Evolutionary conservation across 352 stramenopile genomes (phyloP), one percentile per base, ranked within the genome.

Genomic region (Pythium folliculosum): DNA sequence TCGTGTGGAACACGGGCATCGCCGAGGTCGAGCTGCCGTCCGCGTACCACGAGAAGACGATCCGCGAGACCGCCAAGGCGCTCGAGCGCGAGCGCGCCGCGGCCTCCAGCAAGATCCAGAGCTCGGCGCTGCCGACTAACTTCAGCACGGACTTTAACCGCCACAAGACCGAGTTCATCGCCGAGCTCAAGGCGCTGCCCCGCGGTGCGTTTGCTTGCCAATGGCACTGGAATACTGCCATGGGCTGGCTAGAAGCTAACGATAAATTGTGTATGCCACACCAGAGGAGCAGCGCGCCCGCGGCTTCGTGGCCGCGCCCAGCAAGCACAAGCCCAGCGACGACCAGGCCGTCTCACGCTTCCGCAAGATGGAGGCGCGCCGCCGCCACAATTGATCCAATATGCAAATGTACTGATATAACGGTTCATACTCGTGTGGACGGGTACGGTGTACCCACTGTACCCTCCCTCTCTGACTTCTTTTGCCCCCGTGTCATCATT

Each of bases 61-160:
- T 81, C n/a, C 59, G 65, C 8, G 82, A 82, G 21, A 93, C 83
- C 23, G 70, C 71, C 44, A 70, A 53, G 12, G 86, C 83, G 22
- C 67, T 95, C 10, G 60, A 73, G 22, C 65, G 64, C 5, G 67
- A 82, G 49, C 44, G 56, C 5, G 73, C 75, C 21, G 43, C 48
- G 0, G 62, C 73, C 2, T 60, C 70, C 1, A 67, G 63, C 32
- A 79, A 65, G n/a, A 62, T 85, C 23, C 58, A 77, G 6, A 90
- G 71, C 57, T 90, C 83, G 0, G 77, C 74, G 38, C 68, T 94
- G 17, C 86, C 86, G 2, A 65, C 77, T 17, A 94, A 94, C 68
- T 90, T 90, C 35, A 94, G 86, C 58, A 78, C 73, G 1, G 82
- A 94, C 69, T 94, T 91, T 38, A 91, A 91, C 62, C 80, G 82